These are phyloP conservation scores for Blastomyces parvus DNA, from an alignment of 2,329 filamentous ascomycete genomes.

Conservation along the genomic window DNA sequence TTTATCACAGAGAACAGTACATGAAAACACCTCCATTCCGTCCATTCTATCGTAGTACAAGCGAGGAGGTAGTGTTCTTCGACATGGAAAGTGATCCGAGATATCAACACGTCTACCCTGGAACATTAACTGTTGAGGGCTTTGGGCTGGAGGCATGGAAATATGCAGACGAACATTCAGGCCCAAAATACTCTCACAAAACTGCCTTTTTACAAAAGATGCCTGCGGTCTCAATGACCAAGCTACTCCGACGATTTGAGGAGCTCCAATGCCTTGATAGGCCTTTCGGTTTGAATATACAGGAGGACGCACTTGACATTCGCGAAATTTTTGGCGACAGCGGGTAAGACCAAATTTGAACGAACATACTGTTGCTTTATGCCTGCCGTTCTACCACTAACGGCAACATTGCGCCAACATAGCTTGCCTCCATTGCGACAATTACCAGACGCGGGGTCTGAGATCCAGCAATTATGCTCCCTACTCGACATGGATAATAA, in stretches of 20 bases:
- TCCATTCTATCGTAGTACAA: background rate
- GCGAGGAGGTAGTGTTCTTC: background rate
- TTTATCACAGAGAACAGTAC: background rate
- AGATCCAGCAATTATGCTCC: background rate
- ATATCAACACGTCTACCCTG: background rate
- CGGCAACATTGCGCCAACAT: background rate
- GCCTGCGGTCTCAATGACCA: background rate
- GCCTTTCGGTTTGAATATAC: background rate
- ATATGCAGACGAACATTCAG: background rate
- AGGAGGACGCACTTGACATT: background rate
- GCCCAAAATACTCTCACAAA: background rate
- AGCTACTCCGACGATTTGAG: background rate
- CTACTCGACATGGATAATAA: background rate
- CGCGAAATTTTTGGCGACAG: background rate
- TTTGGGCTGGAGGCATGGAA: background rate
- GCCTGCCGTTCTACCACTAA: background rate
- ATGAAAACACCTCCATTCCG: background rate
- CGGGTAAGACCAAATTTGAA: background rate
- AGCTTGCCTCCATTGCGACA: background rate
- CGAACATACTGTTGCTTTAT: too few relatives aligned
- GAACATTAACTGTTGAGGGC: conserved; percentile 4
- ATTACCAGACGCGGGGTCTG: background rate
- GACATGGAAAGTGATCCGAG: background rate
- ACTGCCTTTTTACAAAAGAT: background rate
- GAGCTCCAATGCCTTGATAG: background rate